Base-by-base conservation (phyloP, 805 yeast species). In the Myxozyma melibiosi region DNA sequence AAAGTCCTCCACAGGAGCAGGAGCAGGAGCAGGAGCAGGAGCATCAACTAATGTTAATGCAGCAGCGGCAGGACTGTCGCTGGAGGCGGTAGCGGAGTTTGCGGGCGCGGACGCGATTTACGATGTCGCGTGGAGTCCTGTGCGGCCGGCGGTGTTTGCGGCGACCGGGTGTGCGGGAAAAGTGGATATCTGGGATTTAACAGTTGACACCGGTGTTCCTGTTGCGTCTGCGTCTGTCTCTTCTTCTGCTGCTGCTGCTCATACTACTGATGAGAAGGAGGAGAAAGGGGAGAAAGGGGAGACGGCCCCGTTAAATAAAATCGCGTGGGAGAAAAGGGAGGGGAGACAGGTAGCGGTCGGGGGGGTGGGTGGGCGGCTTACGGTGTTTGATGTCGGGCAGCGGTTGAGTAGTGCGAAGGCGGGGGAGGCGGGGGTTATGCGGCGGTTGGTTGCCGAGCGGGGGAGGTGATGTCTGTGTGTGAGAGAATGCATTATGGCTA, bases 171-270 rank as follows among this genome's bases (percentile, higher is more conserved):
- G 71, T 2, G 51, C 65, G 2, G 76, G 77, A 1, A 46, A 53
- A 28, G 49, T 75, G 33, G 73, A 72, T 50, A 54, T 77, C 31
- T 77, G 78, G 78, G 73, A 77, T 58, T 55, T 77, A 6, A 31
- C 61, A 5, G 61, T 61, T 24, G 73, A 68, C 39, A 53, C 65
- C 16, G 72, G 71, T 16, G 62, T 61, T 13, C 71, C 76, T 1
- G 40, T 68, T 13, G 62, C 65, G 1, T 50, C 67, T 7, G n/a
- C 18, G 33, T 28, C 33, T 9, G 55, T 55, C 28, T 45, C 44
- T 18, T 67, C 70, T 1, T 14, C 61, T 5, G 18, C 34, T 22
- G 28, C 51, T 16, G 37, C 31, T 18, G 35, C 30, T 30, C 5
- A 44, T 16, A 24, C 28, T 42, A 30, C 33, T 9, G 20, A 13